Base-by-base conservation (phyloP, 768 basidiomycete genomes). In the Auriscalpium orientale region DNA sequence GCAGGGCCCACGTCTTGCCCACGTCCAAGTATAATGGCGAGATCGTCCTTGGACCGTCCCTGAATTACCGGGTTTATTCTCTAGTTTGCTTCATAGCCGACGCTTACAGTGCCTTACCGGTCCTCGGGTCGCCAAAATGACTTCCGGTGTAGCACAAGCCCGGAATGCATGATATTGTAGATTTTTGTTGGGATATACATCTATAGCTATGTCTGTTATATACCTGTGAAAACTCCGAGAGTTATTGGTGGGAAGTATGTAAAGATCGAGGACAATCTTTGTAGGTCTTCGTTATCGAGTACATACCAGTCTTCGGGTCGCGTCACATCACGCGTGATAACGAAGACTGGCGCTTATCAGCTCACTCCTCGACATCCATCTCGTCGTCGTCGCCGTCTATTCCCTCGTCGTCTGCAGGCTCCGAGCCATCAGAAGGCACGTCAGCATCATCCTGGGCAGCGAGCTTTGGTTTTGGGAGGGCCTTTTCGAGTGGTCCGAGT, bases 81-180 rank as follows among this genome's bases (percentile, higher is more conserved):
- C 22, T 28, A 28, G 5, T 28, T n/a, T n/a, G n/a, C n/a, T n/a
- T 28, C 22, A 28, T 28, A 28, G 22, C 22, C 59, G 6, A 59
- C 51, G 10, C 70, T 58, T 43, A 43, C 40, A 43, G 40, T 43
- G n/a, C n/a, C n/a, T 13, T 43, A 43, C 40, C 40, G 40, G 40
- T 43, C 40, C 40, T 43, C 40, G 40, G 40, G 40, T 13, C 40
- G n/a, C 40, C n/a, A 12, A 43, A 43, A 43, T 18, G 12, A 13
- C n/a, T 12, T 28, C 22, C 22, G 22, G 22, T 28, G 22, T 28
- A 28, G 22, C 40, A 12, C 40, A 43, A 12, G 12, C 40, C n/a
- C n/a, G 40, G 40, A 2, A 43, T 28, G 22, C 40, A 43, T 43
- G 13, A 43, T 28, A 28, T 28, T 28, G n/a, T 43, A 18, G 40